A percentile compares a stretch with the other conserved stretches of the same genome.
phyloP scores from a whole-genome alignment of 352 stramenopile species.

The Globisporangium nodosum region DNA sequence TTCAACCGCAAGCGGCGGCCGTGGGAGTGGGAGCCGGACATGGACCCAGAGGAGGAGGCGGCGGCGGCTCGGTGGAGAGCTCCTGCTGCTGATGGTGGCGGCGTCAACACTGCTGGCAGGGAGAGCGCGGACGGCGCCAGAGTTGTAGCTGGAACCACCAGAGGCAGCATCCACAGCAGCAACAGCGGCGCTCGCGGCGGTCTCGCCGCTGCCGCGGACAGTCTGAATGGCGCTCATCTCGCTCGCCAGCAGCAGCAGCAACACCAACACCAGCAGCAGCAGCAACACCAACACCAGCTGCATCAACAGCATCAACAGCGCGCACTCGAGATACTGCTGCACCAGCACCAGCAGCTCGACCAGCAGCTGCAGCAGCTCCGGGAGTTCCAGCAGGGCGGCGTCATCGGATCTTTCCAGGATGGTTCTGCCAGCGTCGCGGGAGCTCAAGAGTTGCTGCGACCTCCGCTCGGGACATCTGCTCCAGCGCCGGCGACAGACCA shows the following conservation, averaged over 20 bases:
- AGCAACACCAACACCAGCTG: too few species aligned
- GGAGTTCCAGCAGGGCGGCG: not conserved
- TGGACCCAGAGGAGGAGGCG: too few species aligned
- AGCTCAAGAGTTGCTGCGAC: not conserved
- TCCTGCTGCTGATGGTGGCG: too few species aligned
- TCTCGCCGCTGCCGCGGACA: too few species aligned
- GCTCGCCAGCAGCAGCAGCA: not conserved
- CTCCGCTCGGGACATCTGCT: not conserved
- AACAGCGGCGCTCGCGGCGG: too few species aligned
- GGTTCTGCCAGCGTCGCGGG: not conserved
- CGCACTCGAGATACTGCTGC: not conserved
- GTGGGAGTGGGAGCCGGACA: not conserved
- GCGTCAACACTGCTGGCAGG: too few species aligned
- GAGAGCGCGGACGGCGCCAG: too few species aligned
- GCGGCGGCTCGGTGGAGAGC: too few species aligned
- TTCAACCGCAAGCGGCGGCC: not conserved
- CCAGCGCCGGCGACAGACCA: not conserved
- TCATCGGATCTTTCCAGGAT: not conserved
- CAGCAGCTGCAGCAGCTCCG: not conserved
- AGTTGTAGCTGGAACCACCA: too few species aligned
- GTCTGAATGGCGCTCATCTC: too few species aligned
- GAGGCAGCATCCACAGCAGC: too few species aligned
- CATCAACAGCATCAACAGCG: not conserved
- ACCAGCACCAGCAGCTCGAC: not conserved
- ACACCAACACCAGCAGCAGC: not conserved